A percentile compares a stretch with the other conserved stretches of the same genome.
Evolutionary conservation across 768 basidiomycete genomes (phyloP).

Genomic region (Xerocomellus dryophilus): DNA sequence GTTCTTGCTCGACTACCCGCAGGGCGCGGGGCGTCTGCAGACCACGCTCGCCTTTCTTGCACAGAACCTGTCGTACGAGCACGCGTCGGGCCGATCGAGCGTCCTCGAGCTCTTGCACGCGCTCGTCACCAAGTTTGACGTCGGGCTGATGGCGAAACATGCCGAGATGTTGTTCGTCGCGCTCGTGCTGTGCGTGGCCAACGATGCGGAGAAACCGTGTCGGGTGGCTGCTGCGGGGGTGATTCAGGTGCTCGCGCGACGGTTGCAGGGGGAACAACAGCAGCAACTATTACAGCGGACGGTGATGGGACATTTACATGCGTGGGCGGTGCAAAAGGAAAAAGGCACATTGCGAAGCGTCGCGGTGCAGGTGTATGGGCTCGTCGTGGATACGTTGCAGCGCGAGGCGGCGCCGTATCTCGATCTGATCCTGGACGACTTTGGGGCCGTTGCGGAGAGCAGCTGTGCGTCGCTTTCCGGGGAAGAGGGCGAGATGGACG

Average conservation of each 20-base stretch:
- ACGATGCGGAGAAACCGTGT: constrained; percentile 89
- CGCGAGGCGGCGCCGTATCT: constrained; percentile 45
- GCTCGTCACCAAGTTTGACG: constrained; percentile 80
- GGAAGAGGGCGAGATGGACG: constrained; percentile 38
- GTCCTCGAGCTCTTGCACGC: constrained; percentile 91
- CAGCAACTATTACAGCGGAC: constrained; percentile 51
- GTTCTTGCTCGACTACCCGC: constrained; percentile 96
- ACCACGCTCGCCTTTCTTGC: constrained; percentile 90
- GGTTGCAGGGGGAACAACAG: constrained; percentile 56
- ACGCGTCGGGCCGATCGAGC: constrained; percentile 89
- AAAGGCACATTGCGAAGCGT: constrained; percentile 67
- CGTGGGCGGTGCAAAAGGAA: constrained; percentile 68
- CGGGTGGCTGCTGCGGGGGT: constrained; percentile 84
- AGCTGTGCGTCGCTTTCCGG: constrained; percentile 2
- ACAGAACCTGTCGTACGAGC: constrained; percentile 85
- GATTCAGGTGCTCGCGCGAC: constrained; percentile 69
- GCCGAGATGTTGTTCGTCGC: constrained; percentile 88
- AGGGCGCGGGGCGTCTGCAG: constrained; percentile 86
- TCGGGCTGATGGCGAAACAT: constrained; percentile 69
- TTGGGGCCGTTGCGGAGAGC: constrained; percentile 35
- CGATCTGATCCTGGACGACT: constrained; percentile 51
- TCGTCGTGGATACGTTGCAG: constrained; percentile 69
- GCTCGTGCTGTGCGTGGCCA: constrained; percentile 89
- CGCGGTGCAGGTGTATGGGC: constrained; percentile 77
- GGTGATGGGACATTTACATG: constrained; percentile 68